phyloP scores from a whole-genome alignment of 495 filamentous ascomycete genomes.

The Aspergillus olivimuriae region DNA sequence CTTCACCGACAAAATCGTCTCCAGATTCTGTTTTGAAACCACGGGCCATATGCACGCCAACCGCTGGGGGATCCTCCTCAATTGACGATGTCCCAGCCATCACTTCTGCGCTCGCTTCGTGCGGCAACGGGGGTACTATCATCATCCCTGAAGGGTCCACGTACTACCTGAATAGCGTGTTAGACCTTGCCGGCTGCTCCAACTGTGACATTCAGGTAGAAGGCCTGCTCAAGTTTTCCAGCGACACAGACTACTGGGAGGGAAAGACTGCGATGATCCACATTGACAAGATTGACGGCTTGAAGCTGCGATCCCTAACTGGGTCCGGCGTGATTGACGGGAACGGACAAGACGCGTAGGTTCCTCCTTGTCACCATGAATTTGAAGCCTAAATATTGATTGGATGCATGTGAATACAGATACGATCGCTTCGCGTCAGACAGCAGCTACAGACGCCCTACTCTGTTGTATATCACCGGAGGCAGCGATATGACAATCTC shows the following conservation, averaged over 20 bases:
- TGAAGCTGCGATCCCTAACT: conserved; percentile 32
- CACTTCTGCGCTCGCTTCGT: conserved; percentile 26
- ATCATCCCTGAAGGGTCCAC: conserved; percentile 34
- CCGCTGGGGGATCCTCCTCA: conserved; percentile 21
- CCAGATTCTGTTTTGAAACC: too few relatives aligned
- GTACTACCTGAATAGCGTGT: conserved; percentile 35
- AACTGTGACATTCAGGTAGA: conserved; percentile 39
- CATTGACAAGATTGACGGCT: conserved; percentile 24
- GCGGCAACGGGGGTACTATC: conserved; percentile 36
- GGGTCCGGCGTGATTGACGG: conserved; percentile 40
- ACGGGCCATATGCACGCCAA: conserved; percentile 31
- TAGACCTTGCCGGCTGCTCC: conserved; percentile 30
- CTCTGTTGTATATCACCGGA: conserved; percentile 33
- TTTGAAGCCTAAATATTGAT: too few relatives aligned
- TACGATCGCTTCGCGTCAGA: conserved; percentile 33
- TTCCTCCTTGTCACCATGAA: too few relatives aligned
- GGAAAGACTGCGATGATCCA: conserved; percentile 34
- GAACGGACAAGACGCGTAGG: conserved; percentile 36
- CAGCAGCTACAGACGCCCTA: conserved; percentile 29
- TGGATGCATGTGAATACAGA: too few relatives aligned
- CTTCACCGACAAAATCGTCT: too few relatives aligned
- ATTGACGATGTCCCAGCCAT: conserved; percentile 37
- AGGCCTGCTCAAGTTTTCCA: conserved; percentile 31
- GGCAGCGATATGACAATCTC: conserved; percentile 27
- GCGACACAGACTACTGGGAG: conserved; percentile 31